These are phyloP conservation scores for Myxozyma vanderwaltii DNA, from an alignment of 805 yeast species.

Conservation along the genomic window DNA sequence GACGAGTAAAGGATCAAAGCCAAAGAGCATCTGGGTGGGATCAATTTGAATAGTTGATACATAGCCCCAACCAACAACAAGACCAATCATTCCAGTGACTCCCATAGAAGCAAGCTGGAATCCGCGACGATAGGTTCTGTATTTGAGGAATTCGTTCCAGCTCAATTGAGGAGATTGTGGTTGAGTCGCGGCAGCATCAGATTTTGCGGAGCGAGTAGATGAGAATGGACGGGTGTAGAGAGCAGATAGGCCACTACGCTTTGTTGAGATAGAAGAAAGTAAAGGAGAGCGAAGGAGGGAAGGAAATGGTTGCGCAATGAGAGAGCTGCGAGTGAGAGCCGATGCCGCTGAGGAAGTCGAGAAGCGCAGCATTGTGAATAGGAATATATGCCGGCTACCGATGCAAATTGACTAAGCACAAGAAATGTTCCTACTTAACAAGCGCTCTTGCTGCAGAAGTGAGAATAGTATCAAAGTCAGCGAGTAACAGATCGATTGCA, in stretches of 20 bases:
- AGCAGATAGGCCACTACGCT: not conserved
- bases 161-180: slow-evolving; percentile 43
- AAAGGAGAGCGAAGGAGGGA: not conserved
- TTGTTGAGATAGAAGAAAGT: not conserved
- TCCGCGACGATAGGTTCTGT: slow-evolving; percentile 74
- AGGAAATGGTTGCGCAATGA: not conserved
- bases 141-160: slow-evolving; percentile 79
- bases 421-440: too few relatives aligned
- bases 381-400: too few relatives aligned
- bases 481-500: not conserved
- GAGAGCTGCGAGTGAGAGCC: not conserved
- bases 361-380: slow-evolving; percentile 1
- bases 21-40: slow-evolving; percentile 80
- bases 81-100: slow-evolving; percentile 66
- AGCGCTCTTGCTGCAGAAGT: not conserved
- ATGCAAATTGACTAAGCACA: too few relatives aligned
- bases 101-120: slow-evolving; percentile 69
- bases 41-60: slow-evolving; percentile 83
- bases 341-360: slow-evolving; percentile 1
- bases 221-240: not conserved
- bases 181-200: not conserved
- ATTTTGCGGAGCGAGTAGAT: not conserved
- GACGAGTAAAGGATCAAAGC: slow-evolving; percentile 85
- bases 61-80: slow-evolving; percentile 69
- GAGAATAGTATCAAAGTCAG: not conserved